These are phyloP conservation scores for Cynanchum wilfordii DNA, from an alignment of 257 asterid species.

Conservation along the genomic window DNA sequence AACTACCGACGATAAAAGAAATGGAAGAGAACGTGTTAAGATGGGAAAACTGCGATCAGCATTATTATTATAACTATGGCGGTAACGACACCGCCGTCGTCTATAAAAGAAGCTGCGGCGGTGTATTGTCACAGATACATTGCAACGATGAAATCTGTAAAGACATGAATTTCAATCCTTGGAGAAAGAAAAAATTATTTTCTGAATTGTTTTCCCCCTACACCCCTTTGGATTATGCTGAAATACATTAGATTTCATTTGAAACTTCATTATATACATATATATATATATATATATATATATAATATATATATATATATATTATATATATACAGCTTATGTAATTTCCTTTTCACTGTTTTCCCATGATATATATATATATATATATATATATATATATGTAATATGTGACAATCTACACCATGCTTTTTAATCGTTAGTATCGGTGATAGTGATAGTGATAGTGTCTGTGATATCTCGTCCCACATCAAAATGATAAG, in stretches of 20 bases:
- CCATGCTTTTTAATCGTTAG: too few species aligned
- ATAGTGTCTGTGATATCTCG: too few species aligned
- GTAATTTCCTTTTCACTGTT: too few species aligned
- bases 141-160: conserved; percentile 55
- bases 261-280: too few species aligned
- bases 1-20: conserved; percentile 29
- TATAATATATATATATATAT: too few species aligned
- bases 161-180: conserved; percentile 46
- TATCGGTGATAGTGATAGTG: too few species aligned
- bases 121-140: conserved; percentile 45
- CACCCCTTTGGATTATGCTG: conserved; percentile 40
- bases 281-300: too few species aligned
- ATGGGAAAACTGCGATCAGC: conserved; percentile 42
- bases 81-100: neutral
- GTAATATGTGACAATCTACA: too few species aligned
- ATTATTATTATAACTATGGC: conserved; percentile 19
- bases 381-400: too few species aligned
- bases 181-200: conserved; percentile 34
- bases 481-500: too few species aligned
- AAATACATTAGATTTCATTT: neutral
- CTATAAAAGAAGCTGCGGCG: conserved; percentile 50
- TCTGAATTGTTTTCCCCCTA: conserved; percentile 39
- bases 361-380: too few species aligned
- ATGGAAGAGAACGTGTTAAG: conserved; percentile 44
- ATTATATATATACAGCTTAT: too few species aligned